phyloP scores from a whole-genome alignment of 805 yeast species.

The Starmera caribaea region DNA sequence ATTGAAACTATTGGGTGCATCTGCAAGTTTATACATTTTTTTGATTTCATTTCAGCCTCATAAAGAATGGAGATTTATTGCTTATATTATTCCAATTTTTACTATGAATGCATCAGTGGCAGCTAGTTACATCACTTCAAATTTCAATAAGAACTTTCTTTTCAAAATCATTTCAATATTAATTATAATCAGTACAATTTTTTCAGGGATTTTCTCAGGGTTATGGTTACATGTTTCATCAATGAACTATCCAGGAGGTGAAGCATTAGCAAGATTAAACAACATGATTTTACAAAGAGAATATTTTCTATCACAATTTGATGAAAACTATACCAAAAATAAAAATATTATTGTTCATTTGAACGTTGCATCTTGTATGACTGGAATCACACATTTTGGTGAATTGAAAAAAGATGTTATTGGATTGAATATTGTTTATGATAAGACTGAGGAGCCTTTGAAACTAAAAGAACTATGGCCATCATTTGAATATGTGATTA shows the following conservation, averaged over 20 bases:
- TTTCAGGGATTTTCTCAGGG: slow-evolving; percentile 33
- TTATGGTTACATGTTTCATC: slow-evolving; percentile 55
- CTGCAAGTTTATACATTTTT: slow-evolving; percentile 46
- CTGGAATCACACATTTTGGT: slow-evolving; percentile 74
- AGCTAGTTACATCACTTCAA: slow-evolving; percentile 26
- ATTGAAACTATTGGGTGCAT: slow-evolving; percentile 36
- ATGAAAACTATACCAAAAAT: slow-evolving; percentile 7
- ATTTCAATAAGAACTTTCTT: slow-evolving; percentile 6
- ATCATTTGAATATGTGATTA: slow-evolving; percentile 41
- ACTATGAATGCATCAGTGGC: slow-evolving; percentile 58
- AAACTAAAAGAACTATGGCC: slow-evolving; percentile 33
- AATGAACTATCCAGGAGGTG: slow-evolving; percentile 85
- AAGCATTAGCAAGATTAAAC: slow-evolving; percentile 51
- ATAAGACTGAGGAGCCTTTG: slow-evolving; percentile 56
- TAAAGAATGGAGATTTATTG: slow-evolving; percentile 88
- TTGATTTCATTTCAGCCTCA: slow-evolving; percentile 78
- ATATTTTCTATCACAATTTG: neutral
- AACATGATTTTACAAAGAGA: slow-evolving; percentile 20
- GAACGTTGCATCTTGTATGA: slow-evolving; percentile 78
- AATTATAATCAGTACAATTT: slow-evolving; percentile 17
- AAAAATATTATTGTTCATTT: slow-evolving; percentile 46
- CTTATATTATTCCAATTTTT: slow-evolving; percentile 64
- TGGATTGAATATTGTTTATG: slow-evolving; percentile 37
- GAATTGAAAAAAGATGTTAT: slow-evolving; percentile 34
- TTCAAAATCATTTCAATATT: slow-evolving; percentile 8